Evolutionary conservation across 768 basidiomycete species (phyloP), one percentile per base, ranked within the genome.

Genomic region (Lanmaoa rubissima): DNA sequence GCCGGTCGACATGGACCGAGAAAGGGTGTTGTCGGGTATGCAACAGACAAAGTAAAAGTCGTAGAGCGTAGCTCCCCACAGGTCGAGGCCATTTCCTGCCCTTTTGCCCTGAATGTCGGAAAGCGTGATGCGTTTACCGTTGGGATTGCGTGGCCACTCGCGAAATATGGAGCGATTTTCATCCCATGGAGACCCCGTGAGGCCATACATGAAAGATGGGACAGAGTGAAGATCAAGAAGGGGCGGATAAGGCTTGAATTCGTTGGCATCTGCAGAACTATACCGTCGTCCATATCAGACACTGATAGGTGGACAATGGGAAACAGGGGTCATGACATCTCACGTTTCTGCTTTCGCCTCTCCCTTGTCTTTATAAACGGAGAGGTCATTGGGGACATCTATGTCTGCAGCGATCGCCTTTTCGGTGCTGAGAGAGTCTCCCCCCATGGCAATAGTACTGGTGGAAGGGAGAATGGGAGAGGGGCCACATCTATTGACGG

Each of bases 1-100:
- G n/a, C 64, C 64, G 2, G 66, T 55, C 4, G 55, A 57, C 40
- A 3, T 51, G 21, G 2, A 6, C 0, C 21, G 21, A 24, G 21
- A 24, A 24, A 24, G 21, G 21, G 21, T 24, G 16, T 0, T 36
- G 34, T 13, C 9, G 4, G 63, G 63, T 14, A 60, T 16, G 31
- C 58, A 36, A 32, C 42, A 46, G 49, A 64, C 40, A 55, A 38
- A n/a, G 46, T 62, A 71, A 53, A 71, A 72, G 46, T 71, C 70
- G 44, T 63, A 66, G 32, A 71, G 64, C 1, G 70, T 71, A 0
- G 68, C 68, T 5, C 66, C 70, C 69, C 70, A 71, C 19, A 60
- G 19, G 24, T 58, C 10, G 24, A 61, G 53, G 6, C 60, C 65
- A 14, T 66, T 66, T 21, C 46, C 57, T 1, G 67, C 63, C 39